phyloP scores from a whole-genome alignment of 2,329 filamentous ascomycete genomes.

The Cyphellophora europaea region DNA sequence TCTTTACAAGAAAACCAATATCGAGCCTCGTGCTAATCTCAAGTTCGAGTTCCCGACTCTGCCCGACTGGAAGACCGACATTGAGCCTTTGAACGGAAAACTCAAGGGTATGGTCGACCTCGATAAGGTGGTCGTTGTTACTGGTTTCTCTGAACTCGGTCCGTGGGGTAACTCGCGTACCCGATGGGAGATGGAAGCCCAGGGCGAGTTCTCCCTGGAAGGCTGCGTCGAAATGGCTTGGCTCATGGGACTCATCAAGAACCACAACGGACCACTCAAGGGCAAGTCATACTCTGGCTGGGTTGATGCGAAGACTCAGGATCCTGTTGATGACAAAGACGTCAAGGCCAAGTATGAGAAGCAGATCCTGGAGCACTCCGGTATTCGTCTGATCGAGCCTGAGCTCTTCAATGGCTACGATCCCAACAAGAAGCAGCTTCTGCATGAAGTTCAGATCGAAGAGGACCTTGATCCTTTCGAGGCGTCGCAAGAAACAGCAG shows the following conservation, averaged over 20 bases:
- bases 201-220: conserved; percentile 92
- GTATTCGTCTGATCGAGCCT: conserved; percentile 94
- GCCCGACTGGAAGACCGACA: conserved; percentile 83
- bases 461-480: conserved; percentile 97
- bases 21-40: conserved; percentile 93
- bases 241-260: conserved; percentile 99
- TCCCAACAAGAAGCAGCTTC: conserved; percentile 94
- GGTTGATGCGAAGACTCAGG: conserved; percentile 89
- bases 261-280: conserved; percentile 93
- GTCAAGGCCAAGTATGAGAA: conserved; percentile 97
- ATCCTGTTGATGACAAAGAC: conserved; percentile 96
- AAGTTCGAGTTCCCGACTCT: conserved; percentile 91
- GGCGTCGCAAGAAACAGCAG: conserved; percentile 90
- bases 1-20: conserved; percentile 86
- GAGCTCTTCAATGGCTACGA: conserved; percentile 96
- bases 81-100: conserved; percentile 76
- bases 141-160: conserved; percentile 93
- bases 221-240: conserved; percentile 99
- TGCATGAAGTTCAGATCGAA: conserved; percentile 95
- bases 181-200: conserved; percentile 98
- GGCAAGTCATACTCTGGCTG: conserved; percentile 91
- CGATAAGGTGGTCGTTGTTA: conserved; percentile 95
- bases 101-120: conserved; percentile 98
- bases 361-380: conserved; percentile 88
- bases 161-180: conserved; percentile 98